These are phyloP conservation scores for Castanopsis chinensis DNA, from an alignment of 306 rosid genomes.

Conservation along the genomic window DNA sequence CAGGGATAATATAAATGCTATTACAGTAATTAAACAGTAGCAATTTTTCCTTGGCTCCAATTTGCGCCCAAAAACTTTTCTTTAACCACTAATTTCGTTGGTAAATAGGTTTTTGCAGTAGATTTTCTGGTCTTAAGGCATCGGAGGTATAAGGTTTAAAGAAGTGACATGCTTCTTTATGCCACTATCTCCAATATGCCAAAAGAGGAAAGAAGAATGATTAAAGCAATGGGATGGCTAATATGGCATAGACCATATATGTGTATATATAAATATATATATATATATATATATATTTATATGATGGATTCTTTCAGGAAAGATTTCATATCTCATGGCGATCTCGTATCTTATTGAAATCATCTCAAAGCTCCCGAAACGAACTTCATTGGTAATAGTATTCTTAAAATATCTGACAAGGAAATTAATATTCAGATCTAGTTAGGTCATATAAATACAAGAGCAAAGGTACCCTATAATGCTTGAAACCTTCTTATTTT, in stretches of 20 bases:
- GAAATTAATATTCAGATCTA: constrained; percentile 1
- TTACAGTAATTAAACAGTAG: neutral
- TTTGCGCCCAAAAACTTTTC: neutral
- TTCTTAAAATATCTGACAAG: neutral
- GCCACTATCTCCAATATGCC: neutral
- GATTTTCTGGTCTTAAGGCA: neutral
- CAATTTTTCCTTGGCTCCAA: neutral
- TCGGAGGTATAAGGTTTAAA: neutral
- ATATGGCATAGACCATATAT: neutral
- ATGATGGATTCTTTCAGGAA: neutral
- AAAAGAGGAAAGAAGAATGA: neutral
- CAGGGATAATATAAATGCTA: too few relatives aligned
- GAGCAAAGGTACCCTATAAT: neutral
- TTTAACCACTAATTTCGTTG: too few relatives aligned
- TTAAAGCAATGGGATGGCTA: neutral
- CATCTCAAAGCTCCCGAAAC: neutral
- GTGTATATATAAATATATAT: too few relatives aligned
- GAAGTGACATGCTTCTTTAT: neutral
- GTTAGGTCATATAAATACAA: neutral
- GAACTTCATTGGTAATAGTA: neutral
- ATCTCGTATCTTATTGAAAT: neutral
- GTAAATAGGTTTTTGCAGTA: neutral
- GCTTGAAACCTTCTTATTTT: neutral
- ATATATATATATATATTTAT: neutral
- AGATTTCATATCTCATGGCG: neutral